Evolutionary conservation across 495 filamentous ascomycete genomes (phyloP).

Genomic region (Pseudevernia furfuracea): DNA sequence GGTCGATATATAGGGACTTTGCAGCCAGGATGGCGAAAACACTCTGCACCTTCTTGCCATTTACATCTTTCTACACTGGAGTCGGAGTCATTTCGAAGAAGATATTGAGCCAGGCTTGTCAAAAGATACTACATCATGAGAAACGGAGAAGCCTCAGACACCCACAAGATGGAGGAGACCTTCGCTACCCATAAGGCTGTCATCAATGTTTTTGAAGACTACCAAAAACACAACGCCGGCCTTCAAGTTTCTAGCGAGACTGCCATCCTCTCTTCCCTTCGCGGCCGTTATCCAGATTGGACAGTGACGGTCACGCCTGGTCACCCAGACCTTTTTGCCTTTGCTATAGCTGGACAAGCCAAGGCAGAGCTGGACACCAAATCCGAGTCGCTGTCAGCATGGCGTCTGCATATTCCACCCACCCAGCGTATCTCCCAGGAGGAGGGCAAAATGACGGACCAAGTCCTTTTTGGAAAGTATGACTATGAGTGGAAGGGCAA

Average conservation of each 20-base stretch:
- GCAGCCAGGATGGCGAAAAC: background rate
- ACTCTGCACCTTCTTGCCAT: background rate
- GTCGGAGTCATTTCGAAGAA: background rate
- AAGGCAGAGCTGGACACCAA: conserved; percentile 32
- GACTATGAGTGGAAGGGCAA: conserved; percentile 34
- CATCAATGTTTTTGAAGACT: conserved; percentile 15
- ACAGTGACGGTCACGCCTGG: conserved; percentile 28
- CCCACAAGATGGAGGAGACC: conserved; percentile 1
- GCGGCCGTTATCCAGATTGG: conserved; percentile 17
- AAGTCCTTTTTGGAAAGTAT: conserved; percentile 34
- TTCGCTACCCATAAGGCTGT: conserved; percentile 6
- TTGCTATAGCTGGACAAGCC: conserved; percentile 35
- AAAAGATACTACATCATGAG: conserved; percentile 1
- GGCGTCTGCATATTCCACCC: conserved; percentile 12
- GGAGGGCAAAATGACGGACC: conserved; percentile 29
- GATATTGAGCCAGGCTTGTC: background rate
- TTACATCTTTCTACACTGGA: background rate
- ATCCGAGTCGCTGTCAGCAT: conserved; percentile 29
- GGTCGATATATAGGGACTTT: background rate
- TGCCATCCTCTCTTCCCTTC: conserved; percentile 23
- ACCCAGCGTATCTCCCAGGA: conserved; percentile 16
- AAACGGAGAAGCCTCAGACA: background rate
- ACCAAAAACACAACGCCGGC: conserved; percentile 9
- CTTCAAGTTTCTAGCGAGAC: conserved; percentile 9
- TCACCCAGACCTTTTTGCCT: conserved; percentile 32